Conservation (phyloP, 257 asterid genomes). For the Lithospermum erythrorhizon region DNA sequence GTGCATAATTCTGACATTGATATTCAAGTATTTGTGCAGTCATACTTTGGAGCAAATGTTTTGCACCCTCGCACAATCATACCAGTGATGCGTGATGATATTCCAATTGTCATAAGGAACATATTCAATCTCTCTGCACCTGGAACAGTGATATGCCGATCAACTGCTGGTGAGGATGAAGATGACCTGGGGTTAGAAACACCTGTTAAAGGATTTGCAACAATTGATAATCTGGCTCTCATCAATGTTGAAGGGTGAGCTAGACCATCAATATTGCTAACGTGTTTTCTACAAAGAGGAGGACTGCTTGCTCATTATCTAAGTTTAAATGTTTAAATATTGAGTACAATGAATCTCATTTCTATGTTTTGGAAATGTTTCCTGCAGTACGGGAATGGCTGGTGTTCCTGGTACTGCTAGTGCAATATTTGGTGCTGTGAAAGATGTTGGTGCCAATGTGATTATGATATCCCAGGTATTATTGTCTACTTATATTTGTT, state of each 20-base stretch:
- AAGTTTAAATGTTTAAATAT: constrained; percentile 2
- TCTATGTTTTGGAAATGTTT: constrained; percentile 10
- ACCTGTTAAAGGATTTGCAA: constrained; percentile 96
- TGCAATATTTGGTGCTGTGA: constrained; percentile 82
- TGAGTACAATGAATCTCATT: background rate
- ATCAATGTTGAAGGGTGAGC: constrained; percentile 97
- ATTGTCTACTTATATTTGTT: background rate
- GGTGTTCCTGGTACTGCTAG: constrained; percentile 99
- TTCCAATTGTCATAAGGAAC: constrained; percentile 95
- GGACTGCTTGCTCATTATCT: constrained; percentile 1
- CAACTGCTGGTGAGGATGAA: constrained; percentile 32
- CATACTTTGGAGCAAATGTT: constrained; percentile 98
- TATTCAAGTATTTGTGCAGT: constrained; percentile 36
- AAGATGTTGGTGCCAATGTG: constrained; percentile 96
- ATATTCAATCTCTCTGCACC: constrained; percentile 91
- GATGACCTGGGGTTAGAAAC: constrained; percentile 41
- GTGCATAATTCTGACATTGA: constrained; percentile 15
- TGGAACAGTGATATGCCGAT: constrained; percentile 78
- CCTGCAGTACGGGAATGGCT: constrained; percentile 97
- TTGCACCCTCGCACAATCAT: constrained; percentile 97
- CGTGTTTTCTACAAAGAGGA: background rate
- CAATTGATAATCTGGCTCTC: constrained; percentile 93
- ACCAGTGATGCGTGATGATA: constrained; percentile 92
- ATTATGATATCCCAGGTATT: constrained; percentile 95
- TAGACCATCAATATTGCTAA: constrained; percentile 6